Conservation (phyloP, 179 eudicot genomes). For the Silene coronaria region DNA sequence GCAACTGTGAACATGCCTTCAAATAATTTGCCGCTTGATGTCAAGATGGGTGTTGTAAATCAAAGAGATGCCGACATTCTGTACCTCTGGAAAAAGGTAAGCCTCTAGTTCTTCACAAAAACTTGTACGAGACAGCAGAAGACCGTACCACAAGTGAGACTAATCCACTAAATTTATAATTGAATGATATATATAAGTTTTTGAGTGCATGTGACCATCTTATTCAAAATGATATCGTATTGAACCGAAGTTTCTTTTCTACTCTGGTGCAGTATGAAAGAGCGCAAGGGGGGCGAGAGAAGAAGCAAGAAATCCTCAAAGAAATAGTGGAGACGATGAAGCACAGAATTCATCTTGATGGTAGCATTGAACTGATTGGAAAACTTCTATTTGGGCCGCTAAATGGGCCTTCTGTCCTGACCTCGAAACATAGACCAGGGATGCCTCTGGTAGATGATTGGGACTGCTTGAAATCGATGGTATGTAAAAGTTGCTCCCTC, state of each 20-base stretch:
- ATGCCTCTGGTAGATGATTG: slow-evolving; percentile 75
- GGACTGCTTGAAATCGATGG: slow-evolving; percentile 77
- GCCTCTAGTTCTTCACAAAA: not conserved
- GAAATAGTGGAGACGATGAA: slow-evolving; percentile 47
- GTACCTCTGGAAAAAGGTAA: slow-evolving; percentile 70
- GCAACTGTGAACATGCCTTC: slow-evolving; percentile 55
- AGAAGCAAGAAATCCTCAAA: slow-evolving; percentile 40
- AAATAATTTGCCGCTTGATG: slow-evolving; percentile 27
- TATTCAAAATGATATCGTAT: not conserved
- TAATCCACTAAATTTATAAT: too few relatives aligned
- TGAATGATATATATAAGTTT: too few relatives aligned
- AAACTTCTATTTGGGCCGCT: slow-evolving; percentile 57
- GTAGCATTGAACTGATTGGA: slow-evolving; percentile 62
- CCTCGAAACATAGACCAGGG: slow-evolving; percentile 37
- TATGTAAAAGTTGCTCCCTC: slow-evolving; percentile 8
- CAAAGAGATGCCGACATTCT: slow-evolving; percentile 90
- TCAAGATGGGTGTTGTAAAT: slow-evolving; percentile 51
- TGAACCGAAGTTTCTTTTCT: not conserved
- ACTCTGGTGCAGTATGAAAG: slow-evolving; percentile 44
- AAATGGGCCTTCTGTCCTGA: slow-evolving; percentile 48
- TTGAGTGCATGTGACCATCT: too few relatives aligned
- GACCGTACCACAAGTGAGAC: too few relatives aligned
- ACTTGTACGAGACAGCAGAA: too few relatives aligned
- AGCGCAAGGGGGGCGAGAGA: slow-evolving; percentile 27
- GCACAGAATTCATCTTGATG: slow-evolving; percentile 63